phyloP scores from a whole-genome alignment of 768 basidiomycete genomes.

The Xerocomellus intermedius region DNA sequence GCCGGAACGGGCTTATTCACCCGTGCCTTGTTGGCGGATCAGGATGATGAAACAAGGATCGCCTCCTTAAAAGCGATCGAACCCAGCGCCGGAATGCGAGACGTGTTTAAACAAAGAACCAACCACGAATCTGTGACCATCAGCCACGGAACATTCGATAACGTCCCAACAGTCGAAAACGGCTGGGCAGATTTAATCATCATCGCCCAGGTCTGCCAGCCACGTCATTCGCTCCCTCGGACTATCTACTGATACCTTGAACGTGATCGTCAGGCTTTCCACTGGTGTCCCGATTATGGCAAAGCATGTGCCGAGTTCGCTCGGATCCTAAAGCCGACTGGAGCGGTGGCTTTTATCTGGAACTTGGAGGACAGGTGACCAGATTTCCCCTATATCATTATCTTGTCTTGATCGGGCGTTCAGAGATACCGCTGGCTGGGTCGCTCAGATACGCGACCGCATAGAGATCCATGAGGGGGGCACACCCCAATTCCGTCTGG shows the following conservation, averaged over 20 bases:
- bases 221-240: background rate
- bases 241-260: constrained; percentile 5
- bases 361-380: constrained; percentile 80
- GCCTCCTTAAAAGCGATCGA: constrained; percentile 68
- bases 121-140: constrained; percentile 51
- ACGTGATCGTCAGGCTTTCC: constrained; percentile 64
- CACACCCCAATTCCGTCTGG: constrained; percentile 80
- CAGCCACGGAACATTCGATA: constrained; percentile 69
- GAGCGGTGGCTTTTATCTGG: constrained; percentile 77
- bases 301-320: constrained; percentile 73
- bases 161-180: constrained; percentile 50
- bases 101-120: constrained; percentile 58
- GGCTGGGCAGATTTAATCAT: constrained; percentile 78
- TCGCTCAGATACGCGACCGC: constrained; percentile 64
- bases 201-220: constrained; percentile 62
- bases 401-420: background rate
- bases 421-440: constrained; percentile 69
- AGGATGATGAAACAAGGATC: constrained; percentile 50
- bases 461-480: constrained; percentile 68
- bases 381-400: background rate
- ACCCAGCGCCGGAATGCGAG: constrained; percentile 86
- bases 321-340: constrained; percentile 76
- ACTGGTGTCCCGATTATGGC: constrained; percentile 87
- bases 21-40: constrained; percentile 69
- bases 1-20: constrained; percentile 90